Evolutionary conservation across 176 grass and related monocot species (phyloP), one percentile per base, ranked within the genome.

Genomic region (Hsuehochloa calcarea): DNA sequence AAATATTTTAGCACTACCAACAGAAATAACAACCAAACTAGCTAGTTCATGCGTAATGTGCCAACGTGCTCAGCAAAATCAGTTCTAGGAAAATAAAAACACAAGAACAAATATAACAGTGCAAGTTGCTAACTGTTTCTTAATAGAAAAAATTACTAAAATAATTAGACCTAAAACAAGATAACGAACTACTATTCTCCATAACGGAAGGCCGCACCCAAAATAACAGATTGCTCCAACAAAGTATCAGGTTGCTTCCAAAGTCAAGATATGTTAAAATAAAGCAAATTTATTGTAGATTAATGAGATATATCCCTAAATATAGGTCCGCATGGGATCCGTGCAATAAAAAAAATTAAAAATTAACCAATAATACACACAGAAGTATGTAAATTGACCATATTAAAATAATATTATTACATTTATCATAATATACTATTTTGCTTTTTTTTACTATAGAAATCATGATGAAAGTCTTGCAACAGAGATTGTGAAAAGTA

Each of bases 21-120:
- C 77, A 80, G 56, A 54, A 65, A 54, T 43, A 73, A 86, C 60
- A 60, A 49, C 41, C 77, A 44, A 50, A 16, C 31, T 59, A 6
- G 54, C 31, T 59, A 6, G 54, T 39, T 72, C 55, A 71, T 54
- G 55, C 76, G n/a, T 62, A 41, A 63, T 51, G 66, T 50, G 41
- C 62, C 41, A 63, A 39, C 20, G 15, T 62, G 34, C 45, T 26
- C 51, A 31, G 16, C 37, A 46, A 46, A 11, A 50, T 37, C 9
- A 71, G 15, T 20, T 62, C 20, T 51, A 35, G 20, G 17, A 6
- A 31, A 73, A 65, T 41, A 43, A 79, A 41, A 66, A 52, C 26
- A 64, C 56, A 43, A 51, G 55, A 19, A 78, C 12, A 38, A n/a
- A 5, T 45, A 59, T 29, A 61, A 9, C 20, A 4, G 20, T 52